These are phyloP conservation scores for Papiliotrema fonsecae DNA, from an alignment of 1,284 basidiomycete species.

Conservation along the genomic window DNA sequence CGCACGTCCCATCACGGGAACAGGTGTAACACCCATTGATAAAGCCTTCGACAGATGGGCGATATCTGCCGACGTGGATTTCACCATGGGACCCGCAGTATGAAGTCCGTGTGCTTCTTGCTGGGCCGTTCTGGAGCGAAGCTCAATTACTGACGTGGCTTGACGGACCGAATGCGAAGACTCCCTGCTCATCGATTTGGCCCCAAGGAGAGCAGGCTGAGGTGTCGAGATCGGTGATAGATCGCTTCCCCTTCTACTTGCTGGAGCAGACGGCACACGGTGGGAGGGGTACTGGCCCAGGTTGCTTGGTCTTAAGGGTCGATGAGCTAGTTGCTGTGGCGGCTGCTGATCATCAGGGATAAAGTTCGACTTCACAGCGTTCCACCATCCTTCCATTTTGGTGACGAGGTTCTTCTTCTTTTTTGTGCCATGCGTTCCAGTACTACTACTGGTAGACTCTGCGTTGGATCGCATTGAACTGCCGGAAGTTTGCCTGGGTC, in stretches of 20 bases:
- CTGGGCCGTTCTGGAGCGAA: slow-evolving; percentile 11
- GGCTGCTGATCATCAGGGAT: slow-evolving; percentile 21
- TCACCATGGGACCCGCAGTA: slow-evolving; percentile 17
- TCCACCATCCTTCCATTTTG: slow-evolving; percentile 53
- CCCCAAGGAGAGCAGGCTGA: slow-evolving; percentile 17
- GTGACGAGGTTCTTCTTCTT: slow-evolving; percentile 47
- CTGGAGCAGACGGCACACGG: slow-evolving; percentile 34
- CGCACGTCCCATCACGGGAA: slow-evolving; percentile 12
- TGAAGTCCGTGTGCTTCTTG: slow-evolving; percentile 2
- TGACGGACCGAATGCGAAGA: slow-evolving; percentile 29
- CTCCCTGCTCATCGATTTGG: slow-evolving; percentile 21
- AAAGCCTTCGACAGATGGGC: slow-evolving; percentile 17
- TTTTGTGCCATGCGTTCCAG: slow-evolving; percentile 19
- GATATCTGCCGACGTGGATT: slow-evolving; percentile 24
- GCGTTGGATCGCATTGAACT: slow-evolving; percentile 22
- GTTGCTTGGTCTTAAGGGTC: slow-evolving; percentile 11
- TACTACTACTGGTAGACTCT: background rate
- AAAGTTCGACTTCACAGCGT: slow-evolving; percentile 49
- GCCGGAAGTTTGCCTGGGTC: slow-evolving; percentile 32
- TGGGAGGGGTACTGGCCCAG: slow-evolving; percentile 14
- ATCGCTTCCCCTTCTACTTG: slow-evolving; percentile 29
- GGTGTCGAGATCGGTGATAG: slow-evolving; percentile 13
- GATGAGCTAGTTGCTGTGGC: slow-evolving; percentile 4
- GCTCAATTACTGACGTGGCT: slow-evolving; percentile 29
- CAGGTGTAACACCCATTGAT: slow-evolving; percentile 5